These are phyloP conservation scores for Agrocybe chaxingu DNA, from an alignment of 768 basidiomycete species.

Conservation along the genomic window DNA sequence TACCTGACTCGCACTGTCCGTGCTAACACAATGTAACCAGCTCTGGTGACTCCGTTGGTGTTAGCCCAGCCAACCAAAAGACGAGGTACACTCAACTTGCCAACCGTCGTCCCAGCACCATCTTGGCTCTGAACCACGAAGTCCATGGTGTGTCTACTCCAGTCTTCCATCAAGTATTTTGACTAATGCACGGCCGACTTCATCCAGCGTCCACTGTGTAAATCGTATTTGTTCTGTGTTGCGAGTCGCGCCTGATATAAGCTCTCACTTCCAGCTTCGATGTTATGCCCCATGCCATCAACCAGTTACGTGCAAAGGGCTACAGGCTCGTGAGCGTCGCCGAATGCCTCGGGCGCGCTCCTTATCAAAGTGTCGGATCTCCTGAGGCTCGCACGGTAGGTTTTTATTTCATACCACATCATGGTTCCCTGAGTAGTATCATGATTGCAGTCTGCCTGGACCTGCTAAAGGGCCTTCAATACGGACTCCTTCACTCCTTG, in stretches of 20 bases:
- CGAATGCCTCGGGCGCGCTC: constrained; percentile 12
- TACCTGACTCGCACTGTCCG: not conserved
- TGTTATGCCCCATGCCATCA: constrained; percentile 20
- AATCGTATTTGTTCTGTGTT: not conserved
- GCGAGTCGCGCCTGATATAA: not conserved
- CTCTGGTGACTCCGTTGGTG: constrained; percentile 35
- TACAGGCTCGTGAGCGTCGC: constrained; percentile 15
- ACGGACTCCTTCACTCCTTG: too few relatives aligned
- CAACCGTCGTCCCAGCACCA: constrained; percentile 22
- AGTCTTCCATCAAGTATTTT: not conserved
- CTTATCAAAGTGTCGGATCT: constrained; percentile 7
- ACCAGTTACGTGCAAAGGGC: constrained; percentile 10
- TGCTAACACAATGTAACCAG: constrained; percentile 10
- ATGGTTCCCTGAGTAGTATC: not conserved
- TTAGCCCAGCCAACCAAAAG: constrained; percentile 23
- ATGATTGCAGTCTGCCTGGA: too few relatives aligned
- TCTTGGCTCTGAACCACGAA: constrained; percentile 38
- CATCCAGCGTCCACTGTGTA: constrained; percentile 7
- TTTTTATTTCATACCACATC: not conserved
- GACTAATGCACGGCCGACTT: not conserved
- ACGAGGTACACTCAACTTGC: constrained; percentile 23
- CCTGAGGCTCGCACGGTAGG: constrained; percentile 13
- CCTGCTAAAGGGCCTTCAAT: too few relatives aligned
- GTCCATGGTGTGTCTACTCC: constrained; percentile 18
- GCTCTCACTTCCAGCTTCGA: constrained; percentile 4